These are phyloP conservation scores for Lojkania enalia DNA, from an alignment of 2,329 filamentous ascomycete genomes.

Conservation along the genomic window DNA sequence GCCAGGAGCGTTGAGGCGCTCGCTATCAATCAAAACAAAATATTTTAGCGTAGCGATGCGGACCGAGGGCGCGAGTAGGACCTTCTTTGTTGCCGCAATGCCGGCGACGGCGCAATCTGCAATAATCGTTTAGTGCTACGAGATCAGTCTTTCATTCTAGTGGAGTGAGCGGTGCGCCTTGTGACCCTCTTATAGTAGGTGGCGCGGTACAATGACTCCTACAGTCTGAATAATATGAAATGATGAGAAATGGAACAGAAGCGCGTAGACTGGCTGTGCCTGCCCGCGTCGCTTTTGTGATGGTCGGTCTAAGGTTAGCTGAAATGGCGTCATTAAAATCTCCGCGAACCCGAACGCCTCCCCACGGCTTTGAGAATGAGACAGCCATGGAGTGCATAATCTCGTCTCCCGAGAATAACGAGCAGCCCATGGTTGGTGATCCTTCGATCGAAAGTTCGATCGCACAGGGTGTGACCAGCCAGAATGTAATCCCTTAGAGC, in stretches of 20 bases:
- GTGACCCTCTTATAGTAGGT: not conserved
- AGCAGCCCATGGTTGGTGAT: no score
- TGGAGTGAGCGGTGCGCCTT: no score
- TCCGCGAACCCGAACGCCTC: slow-evolving; percentile 31
- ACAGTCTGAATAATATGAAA: slow-evolving; percentile 19
- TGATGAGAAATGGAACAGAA: slow-evolving; percentile 22
- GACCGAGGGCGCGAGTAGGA: no score
- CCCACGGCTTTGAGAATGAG: slow-evolving; percentile 34
- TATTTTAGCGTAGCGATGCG: slow-evolving; percentile 3
- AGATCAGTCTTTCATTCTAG: no score
- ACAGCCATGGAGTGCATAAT: no score
- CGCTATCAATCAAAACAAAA: not conserved
- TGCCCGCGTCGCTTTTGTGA: slow-evolving; percentile 23
- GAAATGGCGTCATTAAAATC: slow-evolving; percentile 35
- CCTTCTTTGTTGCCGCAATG: slow-evolving; percentile 1
- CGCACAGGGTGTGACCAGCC: no score
- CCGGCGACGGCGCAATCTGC: slow-evolving; percentile 1
- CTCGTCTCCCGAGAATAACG: no score
- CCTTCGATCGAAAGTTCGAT: no score
- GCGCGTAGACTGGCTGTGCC: not conserved
- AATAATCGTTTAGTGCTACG: not conserved
- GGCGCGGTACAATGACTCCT: not conserved
- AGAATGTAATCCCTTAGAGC: no score
- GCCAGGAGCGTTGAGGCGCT: no score
- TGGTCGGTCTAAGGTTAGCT: slow-evolving; percentile 25